Conservation (phyloP, 805 yeast genomes). For the Myxozyma sirexii region DNA sequence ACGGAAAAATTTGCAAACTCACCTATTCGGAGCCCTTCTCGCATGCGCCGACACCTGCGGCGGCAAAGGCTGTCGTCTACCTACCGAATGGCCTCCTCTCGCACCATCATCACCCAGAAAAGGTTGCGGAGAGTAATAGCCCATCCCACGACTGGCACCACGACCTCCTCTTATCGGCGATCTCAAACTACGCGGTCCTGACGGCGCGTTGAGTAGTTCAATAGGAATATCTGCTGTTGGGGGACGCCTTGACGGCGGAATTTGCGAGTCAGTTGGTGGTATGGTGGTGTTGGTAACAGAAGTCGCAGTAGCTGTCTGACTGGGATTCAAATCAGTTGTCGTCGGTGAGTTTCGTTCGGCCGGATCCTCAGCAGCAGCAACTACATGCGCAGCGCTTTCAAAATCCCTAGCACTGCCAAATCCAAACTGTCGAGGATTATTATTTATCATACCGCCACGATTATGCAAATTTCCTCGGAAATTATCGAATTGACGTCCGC, state of each 20-base stretch:
- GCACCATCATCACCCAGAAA: too few species aligned
- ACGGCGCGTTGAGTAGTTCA: constrained; percentile 21
- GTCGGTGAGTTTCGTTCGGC: too few species aligned
- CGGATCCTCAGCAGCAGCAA: neutral
- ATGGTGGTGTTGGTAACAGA: neutral
- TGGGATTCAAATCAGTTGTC: too few species aligned
- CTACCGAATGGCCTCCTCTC: too few species aligned
- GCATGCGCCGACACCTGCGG: too few species aligned
- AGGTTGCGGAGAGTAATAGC: too few species aligned
- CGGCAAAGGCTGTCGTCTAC: too few species aligned
- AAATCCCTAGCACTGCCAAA: neutral
- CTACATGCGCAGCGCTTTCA: neutral
- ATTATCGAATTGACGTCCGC: neutral
- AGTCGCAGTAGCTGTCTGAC: neutral
- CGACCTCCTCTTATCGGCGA: constrained; percentile 1
- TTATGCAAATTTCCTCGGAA: neutral
- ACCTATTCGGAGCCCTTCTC: too few species aligned
- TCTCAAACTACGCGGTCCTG: constrained; percentile 17
- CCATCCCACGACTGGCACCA: neutral
- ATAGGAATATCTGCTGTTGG: constrained; percentile 12
- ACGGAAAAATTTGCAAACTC: too few species aligned
- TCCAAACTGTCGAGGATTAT: neutral
- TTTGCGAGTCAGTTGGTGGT: neutral
- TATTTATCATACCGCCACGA: neutral
- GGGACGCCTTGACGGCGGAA: neutral